Percentiles rank a stretch among this genome's conserved stretches.
phyloP scores from a whole-genome alignment of 345 rosid genomes.

The Nasturtium officinale region DNA sequence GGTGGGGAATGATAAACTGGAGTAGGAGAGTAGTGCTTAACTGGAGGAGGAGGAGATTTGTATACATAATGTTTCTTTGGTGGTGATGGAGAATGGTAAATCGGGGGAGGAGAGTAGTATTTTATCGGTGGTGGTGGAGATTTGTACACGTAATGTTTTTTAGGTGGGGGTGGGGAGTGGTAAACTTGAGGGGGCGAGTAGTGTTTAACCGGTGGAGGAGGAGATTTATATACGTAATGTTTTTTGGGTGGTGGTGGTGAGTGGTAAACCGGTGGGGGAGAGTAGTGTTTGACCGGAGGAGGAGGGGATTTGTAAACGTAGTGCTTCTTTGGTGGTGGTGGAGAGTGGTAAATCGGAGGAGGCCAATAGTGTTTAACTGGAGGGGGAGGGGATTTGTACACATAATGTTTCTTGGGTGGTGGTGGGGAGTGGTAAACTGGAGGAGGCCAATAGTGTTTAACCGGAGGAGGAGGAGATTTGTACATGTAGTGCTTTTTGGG shows the following conservation, averaged over 20 bases:
- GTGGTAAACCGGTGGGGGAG: conserved; percentile 25
- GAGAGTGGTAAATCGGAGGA: conserved; percentile 17
- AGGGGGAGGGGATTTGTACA: conserved; percentile 27
- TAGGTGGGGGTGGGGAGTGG: conserved; percentile 33
- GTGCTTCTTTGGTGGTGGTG: conserved; percentile 34
- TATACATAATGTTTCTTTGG: conserved; percentile 34
- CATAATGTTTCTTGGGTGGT: conserved; percentile 38
- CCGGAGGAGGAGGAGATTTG: conserved; percentile 39
- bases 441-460: conserved; percentile 30
- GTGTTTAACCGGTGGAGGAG: conserved; percentile 35
- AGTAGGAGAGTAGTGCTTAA: conserved; percentile 28
- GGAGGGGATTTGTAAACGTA: conserved; percentile 34
- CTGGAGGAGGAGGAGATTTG: conserved; percentile 36
- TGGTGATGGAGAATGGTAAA: conserved; percentile 35
- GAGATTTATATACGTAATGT: conserved; percentile 20
- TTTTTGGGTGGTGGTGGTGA: conserved; percentile 27
- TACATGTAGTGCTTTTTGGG: conserved; percentile 32
- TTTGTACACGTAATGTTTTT: conserved; percentile 24
- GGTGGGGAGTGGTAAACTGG: conserved; percentile 39
- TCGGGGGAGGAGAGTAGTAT: conserved; percentile 21
- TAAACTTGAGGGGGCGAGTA: conserved; percentile 32
- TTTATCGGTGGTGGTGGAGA: conserved; percentile 33
- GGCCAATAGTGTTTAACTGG: conserved; percentile 33
- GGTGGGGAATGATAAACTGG: conserved; percentile 37
- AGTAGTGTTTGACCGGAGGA: conserved; percentile 24